Percentiles rank a stretch among this genome's conserved stretches.
These are phyloP conservation scores for Diaporthe sp. DNA, from an alignment of 2,329 filamentous ascomycete species.

Conservation along the genomic window DNA sequence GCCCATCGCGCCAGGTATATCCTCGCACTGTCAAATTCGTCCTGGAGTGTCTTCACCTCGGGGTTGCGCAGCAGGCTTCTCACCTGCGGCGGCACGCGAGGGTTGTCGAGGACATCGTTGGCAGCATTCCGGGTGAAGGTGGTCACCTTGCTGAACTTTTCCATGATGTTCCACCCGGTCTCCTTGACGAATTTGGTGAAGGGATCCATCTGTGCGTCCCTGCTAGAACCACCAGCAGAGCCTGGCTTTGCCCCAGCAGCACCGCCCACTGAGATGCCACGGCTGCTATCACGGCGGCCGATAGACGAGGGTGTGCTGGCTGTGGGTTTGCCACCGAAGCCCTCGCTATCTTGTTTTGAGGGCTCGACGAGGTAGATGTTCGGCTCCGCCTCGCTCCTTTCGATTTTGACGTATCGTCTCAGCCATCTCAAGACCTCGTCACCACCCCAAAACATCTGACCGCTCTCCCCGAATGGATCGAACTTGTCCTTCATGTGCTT, in stretches of 20 bases:
- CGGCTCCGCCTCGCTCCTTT: conserved; percentile 86
- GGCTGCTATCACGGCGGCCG: conserved; percentile 51
- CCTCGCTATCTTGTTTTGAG: conserved; percentile 81
- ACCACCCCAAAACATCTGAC: conserved; percentile 96
- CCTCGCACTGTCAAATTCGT: conserved; percentile 96
- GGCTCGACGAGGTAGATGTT: conserved; percentile 94
- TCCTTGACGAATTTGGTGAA: conserved; percentile 95
- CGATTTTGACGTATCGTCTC: conserved; percentile 82
- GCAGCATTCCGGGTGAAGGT: conserved; percentile 94
- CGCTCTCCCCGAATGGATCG: conserved; percentile 87
- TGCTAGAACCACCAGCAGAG: conserved; percentile 49
- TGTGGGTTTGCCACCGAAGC: conserved; percentile 76
- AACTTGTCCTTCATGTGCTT: conserved; percentile 85
- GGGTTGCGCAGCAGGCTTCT: conserved; percentile 86
- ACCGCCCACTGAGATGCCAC: conserved; percentile 44
- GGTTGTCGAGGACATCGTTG: conserved; percentile 91
- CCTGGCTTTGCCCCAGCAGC: conserved; percentile 45
- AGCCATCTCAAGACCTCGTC: conserved; percentile 95
- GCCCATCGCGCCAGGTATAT: conserved; percentile 97
- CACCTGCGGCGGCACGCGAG: conserved; percentile 89
- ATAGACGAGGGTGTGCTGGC: conserved; percentile 54
- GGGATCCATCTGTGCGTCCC: conserved; percentile 87
- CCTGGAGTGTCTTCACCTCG: conserved; percentile 93
- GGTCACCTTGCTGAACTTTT: conserved; percentile 96
- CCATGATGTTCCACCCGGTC: conserved; percentile 94